These are phyloP conservation scores for Phytophthora capsici DNA, from an alignment of 352 stramenopile genomes.

Conservation along the genomic window DNA sequence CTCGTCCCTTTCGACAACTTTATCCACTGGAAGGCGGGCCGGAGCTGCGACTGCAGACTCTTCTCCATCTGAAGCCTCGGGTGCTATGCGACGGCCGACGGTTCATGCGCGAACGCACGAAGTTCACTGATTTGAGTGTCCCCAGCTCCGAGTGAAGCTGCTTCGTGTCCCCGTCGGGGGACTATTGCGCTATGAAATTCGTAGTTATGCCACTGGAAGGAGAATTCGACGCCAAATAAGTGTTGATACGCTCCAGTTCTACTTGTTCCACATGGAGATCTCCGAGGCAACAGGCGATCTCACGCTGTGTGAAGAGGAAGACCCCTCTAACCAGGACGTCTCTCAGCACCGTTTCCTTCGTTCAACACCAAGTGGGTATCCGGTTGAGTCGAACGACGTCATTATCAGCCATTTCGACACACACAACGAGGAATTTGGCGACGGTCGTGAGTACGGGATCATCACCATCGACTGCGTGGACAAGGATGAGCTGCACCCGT, in stretches of 20 bases:
- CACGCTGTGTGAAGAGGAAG: constrained; percentile 36
- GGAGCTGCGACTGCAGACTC: constrained; percentile 12
- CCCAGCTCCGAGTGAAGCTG: constrained; percentile 28
- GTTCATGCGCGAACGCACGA: constrained; percentile 37
- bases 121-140: constrained; percentile 26
- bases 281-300: constrained; percentile 42
- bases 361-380: constrained; percentile 30
- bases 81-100: constrained; percentile 31
- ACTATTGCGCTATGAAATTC: constrained; percentile 37
- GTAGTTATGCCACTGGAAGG: constrained; percentile 36
- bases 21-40: constrained; percentile 30
- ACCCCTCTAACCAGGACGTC: constrained; percentile 15
- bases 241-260: constrained; percentile 38
- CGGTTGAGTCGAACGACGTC: constrained; percentile 40
- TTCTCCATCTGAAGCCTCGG: constrained; percentile 13
- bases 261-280: constrained; percentile 45
- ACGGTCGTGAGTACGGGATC: constrained; percentile 28
- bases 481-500: constrained; percentile 45
- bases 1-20: constrained; percentile 37
- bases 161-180: constrained; percentile 32
- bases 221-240: constrained; percentile 21
- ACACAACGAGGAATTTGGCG: constrained; percentile 29
- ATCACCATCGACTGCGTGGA: constrained; percentile 43
- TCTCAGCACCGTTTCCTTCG: constrained; percentile 37
- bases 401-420: constrained; percentile 36